Evolutionary conservation across 495 filamentous ascomycete species (phyloP).

Genomic region (Sporormia fimetaria): DNA sequence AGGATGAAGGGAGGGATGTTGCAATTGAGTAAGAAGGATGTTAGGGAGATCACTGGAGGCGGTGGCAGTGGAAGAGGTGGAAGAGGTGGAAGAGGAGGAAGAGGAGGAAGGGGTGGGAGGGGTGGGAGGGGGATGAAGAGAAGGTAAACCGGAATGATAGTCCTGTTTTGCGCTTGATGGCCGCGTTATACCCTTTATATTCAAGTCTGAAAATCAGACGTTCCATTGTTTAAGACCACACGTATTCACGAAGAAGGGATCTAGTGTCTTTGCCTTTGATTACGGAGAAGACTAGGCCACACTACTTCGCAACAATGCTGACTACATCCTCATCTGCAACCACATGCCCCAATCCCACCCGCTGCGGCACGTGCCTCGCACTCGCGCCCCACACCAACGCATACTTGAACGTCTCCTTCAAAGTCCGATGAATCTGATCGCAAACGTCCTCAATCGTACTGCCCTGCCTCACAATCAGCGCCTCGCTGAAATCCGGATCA

Average conservation of each 20-base stretch:
- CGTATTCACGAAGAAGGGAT: too few species aligned
- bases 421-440: conserved; percentile 81
- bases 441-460: conserved; percentile 95
- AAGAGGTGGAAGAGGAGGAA: conserved; percentile 25
- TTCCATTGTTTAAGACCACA: too few species aligned
- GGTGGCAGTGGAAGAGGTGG: conserved; percentile 22
- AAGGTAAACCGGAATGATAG: too few species aligned
- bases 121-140: too few species aligned
- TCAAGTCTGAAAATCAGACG: too few species aligned
- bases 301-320: conserved; percentile 75
- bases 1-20: conserved; percentile 70
- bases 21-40: conserved; percentile 65
- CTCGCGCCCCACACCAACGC: conserved; percentile 96
- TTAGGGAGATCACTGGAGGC: conserved; percentile 52
- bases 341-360: conserved; percentile 76
- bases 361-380: conserved; percentile 86
- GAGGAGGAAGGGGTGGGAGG: too few species aligned
- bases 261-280: too few species aligned
- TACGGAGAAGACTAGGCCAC: too few species aligned
- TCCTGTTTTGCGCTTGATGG: too few species aligned
- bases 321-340: conserved; percentile 97
- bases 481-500: conserved; percentile 85
- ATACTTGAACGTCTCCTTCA: conserved; percentile 99
- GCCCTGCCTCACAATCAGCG: conserved; percentile 79
- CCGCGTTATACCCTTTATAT: too few species aligned